Base-by-base conservation (phyloP, 768 basidiomycete genomes). In the Trametes sanguinea region DNA sequence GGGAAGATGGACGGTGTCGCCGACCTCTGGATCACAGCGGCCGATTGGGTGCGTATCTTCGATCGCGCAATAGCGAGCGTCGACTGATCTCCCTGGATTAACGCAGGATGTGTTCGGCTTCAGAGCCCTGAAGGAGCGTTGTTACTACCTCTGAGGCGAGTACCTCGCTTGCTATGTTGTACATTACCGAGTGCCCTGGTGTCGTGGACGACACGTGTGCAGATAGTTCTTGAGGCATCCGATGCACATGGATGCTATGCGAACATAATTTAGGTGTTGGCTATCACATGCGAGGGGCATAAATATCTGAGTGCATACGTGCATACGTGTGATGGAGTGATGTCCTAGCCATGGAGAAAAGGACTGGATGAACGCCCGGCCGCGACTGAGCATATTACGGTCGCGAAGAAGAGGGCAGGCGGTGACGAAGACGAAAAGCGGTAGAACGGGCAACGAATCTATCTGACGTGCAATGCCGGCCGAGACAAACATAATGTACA, bases 1-100 rank as follows among this genome's bases (percentile, higher is more conserved):
- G 92, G 89, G 30, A 92, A 93, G 75, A 90, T 98, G 85, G 97
- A 99, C 54, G 86, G 87, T 2, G 85, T 90, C 47, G 82, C 85
- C 33, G 97, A 99, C 65, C 76, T 98, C 58, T 98, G 96, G 96
- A 79, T 98, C 30, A 85, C 92, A 6, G 76, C 80, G 59, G 78
- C 85, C 39, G 97, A 99, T 72, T 99, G 95, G 92, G 92, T 94
- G 74, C 51, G 82, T 75, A 29, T 54, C 59, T 14, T 51, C 56
- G 9, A 17, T 29, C 44, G 42, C 14, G 4, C 5, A 4, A 2
- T 1, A 14, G 9, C 33, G 9, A 29, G 43, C 9, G n/a, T 40
- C 32, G n/a, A 11, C 44, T 50, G 30, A 37, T 14, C 13, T 57
- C 53, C 42, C 59, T 51, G 53, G 56, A 42, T 32, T 22, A 4